Evolutionary conservation across 2,329 filamentous ascomycete genomes (phyloP), one percentile per base, ranked within the genome.

Genomic region (Cucurbitaria berberidis): DNA sequence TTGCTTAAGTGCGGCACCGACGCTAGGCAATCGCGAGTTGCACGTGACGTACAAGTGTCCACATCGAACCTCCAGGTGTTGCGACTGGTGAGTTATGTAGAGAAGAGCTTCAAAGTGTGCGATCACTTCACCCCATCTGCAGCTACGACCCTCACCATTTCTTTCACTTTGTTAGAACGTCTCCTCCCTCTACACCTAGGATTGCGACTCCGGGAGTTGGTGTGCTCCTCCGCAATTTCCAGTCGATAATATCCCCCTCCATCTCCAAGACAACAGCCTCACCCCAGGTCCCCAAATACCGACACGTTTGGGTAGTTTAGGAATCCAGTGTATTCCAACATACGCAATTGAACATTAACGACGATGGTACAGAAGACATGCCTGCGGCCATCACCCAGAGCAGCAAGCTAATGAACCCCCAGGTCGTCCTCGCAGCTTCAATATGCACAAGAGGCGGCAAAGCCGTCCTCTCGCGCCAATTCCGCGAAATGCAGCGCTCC

Each of bases 381-480:
- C n/a, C 10, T n/a, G 9, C 36, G 16, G 16, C 13, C 19, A 27
- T 18, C 3, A 5, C 30, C 22, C 22, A 19, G 22, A 48, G 40
- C 51, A 63, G 43, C 51, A 47, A 53, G 60, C 66, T 69, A 57
- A 68, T 62, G 40, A 44, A 48, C 32, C 47, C 26, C 44, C 60
- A 97, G 95, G 95, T 99, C 77, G 91, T 99, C 77, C 91, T 99
- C 77, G 95, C 93, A 78, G 95, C 95, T 72, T 98, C 95, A 72
- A 97, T 99, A 82, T 98, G 93, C 81, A 99, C 96, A 76, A 88
- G 95, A 68, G 95, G 95, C 76, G 95, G 95, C 76, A 99, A 99
- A 84, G 91, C 93, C 78, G 93, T 99, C 73, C 89, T 99, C 77
- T 98, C 95, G 62, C 89, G 96, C 72, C 92, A 97, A 80, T 99